A percentile compares a stretch with the other conserved stretches of the same genome.
These are phyloP conservation scores for Polysphondylium violaceum DNA, from an alignment of 78 protist species.

Conservation along the genomic window DNA sequence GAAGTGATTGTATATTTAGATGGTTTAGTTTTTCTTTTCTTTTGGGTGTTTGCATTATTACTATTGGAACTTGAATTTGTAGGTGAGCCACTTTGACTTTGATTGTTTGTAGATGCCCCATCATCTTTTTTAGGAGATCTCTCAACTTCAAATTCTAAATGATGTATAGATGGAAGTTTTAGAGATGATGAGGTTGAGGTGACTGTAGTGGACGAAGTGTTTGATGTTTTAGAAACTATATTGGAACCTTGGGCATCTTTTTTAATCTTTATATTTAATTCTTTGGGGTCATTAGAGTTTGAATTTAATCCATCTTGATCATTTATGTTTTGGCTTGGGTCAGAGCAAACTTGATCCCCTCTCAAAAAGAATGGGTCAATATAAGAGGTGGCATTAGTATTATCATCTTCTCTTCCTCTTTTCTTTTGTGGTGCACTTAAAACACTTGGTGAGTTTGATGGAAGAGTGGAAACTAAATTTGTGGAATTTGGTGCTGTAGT, in stretches of 20 bases:
- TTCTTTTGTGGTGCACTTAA: conserved; percentile 38
- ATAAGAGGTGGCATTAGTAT: not conserved
- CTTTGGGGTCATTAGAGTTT: conserved; percentile 3
- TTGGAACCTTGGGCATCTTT: not conserved
- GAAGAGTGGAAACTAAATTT: not conserved
- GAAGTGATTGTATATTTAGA: conserved; percentile 51
- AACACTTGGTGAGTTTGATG: conserved; percentile 27
- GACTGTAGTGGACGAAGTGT: not conserved
- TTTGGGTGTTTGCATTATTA: conserved; percentile 4
- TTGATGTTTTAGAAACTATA: not conserved
- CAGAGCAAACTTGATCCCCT: conserved; percentile 12
- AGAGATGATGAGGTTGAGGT: conserved; percentile 6
- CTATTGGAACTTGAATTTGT: not conserved
- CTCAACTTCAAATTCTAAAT: conserved; percentile 45
- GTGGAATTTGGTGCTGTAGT: not conserved
- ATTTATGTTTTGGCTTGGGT: not conserved
- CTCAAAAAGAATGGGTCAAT: conserved; percentile 22
- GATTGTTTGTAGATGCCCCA: not conserved
- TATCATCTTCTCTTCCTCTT: conserved; percentile 28
- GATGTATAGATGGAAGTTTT: conserved; percentile 69
- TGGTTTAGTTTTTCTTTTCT: conserved; percentile 58
- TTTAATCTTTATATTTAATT: conserved; percentile 26
- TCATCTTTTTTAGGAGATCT: conserved; percentile 34
- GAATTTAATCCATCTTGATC: not conserved
- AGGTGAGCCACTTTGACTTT: not conserved